Percentiles rank a stretch among this genome's conserved stretches.
Conservation (phyloP, 495 filamentous ascomycete species). For the Clohesyomyces aquaticus region DNA sequence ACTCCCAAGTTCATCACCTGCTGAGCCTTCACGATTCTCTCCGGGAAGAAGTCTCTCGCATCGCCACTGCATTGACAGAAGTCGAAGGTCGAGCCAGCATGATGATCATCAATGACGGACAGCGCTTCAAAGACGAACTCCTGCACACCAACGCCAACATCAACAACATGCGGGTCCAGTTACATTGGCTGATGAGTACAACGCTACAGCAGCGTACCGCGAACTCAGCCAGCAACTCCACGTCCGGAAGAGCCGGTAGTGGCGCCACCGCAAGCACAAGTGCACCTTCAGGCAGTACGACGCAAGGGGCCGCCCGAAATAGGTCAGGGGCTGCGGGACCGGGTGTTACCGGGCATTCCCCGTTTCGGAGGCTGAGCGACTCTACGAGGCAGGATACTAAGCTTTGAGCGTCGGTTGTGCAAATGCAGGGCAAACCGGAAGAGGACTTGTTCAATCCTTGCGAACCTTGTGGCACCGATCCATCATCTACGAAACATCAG, state of each 20-base stretch:
- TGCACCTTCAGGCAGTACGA: conserved; percentile 5
- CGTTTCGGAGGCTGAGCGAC: conserved; percentile 42
- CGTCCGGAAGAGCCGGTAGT: conserved; percentile 13
- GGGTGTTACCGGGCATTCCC: conserved; percentile 26
- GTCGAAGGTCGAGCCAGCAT: conserved; percentile 68
- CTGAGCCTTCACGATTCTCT: conserved; percentile 71
- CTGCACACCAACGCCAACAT: conserved; percentile 68
- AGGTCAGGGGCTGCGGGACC: conserved; percentile 12
- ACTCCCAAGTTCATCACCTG: conserved; percentile 60
- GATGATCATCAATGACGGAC: conserved; percentile 69
- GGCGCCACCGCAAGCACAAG: conserved; percentile 18
- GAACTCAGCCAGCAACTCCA: conserved; percentile 14
- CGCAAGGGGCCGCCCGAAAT: conserved; percentile 27
- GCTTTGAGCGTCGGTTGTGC: conserved; percentile 30
- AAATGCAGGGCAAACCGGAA: not conserved
- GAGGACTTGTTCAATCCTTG: no score
- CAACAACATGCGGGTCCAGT: conserved; percentile 64
- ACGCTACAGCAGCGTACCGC: conserved; percentile 53
- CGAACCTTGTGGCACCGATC: no score
- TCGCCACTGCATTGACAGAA: conserved; percentile 62
- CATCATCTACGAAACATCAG: no score
- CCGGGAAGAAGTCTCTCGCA: conserved; percentile 63
- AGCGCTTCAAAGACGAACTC: conserved; percentile 70
- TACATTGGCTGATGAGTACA: conserved; percentile 70
- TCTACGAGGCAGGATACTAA: conserved; percentile 42